Evolutionary conservation across 768 basidiomycete genomes (phyloP).

Genomic region (Boletus sp.): DNA sequence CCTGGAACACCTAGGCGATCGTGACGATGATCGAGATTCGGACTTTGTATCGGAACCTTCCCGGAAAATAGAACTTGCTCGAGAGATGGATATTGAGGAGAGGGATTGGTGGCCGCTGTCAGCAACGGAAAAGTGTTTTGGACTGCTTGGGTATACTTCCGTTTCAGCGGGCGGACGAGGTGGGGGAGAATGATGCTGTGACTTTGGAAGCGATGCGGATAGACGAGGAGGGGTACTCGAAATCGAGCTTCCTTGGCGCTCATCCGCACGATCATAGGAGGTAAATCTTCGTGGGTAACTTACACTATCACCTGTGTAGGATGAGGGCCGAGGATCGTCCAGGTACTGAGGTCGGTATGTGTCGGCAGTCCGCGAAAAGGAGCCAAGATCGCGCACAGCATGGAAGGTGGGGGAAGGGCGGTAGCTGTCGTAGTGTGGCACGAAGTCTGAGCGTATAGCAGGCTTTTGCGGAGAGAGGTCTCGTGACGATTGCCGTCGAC

Average conservation of each 20-base stretch:
- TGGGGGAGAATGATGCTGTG: constrained; percentile 24
- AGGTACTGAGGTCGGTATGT: constrained; percentile 51
- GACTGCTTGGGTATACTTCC: constrained; percentile 1
- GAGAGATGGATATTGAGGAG: constrained; percentile 23
- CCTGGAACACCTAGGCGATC: constrained; percentile 42
- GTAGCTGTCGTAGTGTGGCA: constrained; percentile 46
- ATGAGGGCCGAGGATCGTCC: constrained; percentile 31
- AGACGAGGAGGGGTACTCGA: constrained; percentile 33
- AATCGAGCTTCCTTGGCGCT: constrained; percentile 29
- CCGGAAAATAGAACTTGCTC: constrained; percentile 27
- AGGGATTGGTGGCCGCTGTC: constrained; percentile 17
- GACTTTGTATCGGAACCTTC: constrained; percentile 33
- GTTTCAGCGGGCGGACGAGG: constrained; percentile 13
- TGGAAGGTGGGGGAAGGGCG: constrained; percentile 38
- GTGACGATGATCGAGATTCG: constrained; percentile 48
- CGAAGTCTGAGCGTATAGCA: constrained; percentile 32
- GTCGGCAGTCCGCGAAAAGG: constrained; percentile 39
- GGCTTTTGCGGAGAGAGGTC: constrained; percentile 39
- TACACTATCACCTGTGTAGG: constrained; percentile 32
- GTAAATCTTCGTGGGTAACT: constrained; percentile 19
- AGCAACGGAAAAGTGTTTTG: constrained; percentile 1
- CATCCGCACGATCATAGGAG: constrained; percentile 26
- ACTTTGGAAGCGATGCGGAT: constrained; percentile 12
- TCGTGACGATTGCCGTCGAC: constrained; percentile 31
- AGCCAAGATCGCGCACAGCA: constrained; percentile 38